Conservation (phyloP, 805 yeast genomes). For the Yamadazyma ubonensis region DNA sequence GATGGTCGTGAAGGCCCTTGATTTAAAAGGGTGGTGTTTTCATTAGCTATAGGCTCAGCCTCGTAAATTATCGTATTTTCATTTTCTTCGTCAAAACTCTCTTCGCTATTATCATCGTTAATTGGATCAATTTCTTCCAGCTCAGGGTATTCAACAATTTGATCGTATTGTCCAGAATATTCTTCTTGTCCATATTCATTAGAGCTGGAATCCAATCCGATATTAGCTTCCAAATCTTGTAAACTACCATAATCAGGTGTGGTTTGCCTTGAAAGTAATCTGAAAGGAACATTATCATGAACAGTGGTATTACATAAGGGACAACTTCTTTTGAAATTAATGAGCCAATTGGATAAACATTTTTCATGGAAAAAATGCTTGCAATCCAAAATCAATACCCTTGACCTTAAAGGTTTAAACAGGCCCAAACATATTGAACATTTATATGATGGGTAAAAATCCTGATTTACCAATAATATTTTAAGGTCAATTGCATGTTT, state of each 20-base stretch:
- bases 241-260: slow-evolving; percentile 23
- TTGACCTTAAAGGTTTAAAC: slow-evolving; percentile 45
- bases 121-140: neutral
- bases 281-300: slow-evolving; percentile 11
- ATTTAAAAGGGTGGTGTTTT: too few species aligned
- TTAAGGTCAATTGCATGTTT: slow-evolving; percentile 17
- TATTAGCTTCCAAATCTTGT: slow-evolving; percentile 8
- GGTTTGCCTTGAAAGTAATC: slow-evolving; percentile 19
- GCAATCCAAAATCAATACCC: slow-evolving; percentile 55
- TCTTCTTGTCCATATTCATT: neutral
- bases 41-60: too few species aligned
- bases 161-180: neutral
- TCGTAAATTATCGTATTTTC: too few species aligned
- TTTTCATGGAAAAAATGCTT: slow-evolving; percentile 59
- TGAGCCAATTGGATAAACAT: slow-evolving; percentile 61
- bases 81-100: neutral
- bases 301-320: slow-evolving; percentile 52
- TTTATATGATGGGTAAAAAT: slow-evolving; percentile 46
- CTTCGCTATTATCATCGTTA: neutral
- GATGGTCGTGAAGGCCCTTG: neutral
- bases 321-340: slow-evolving; percentile 51
- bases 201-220: neutral
- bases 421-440: slow-evolving; percentile 62
- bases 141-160: neutral
- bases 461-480: slow-evolving; percentile 28